A percentile compares a stretch with the other conserved stretches of the same genome.
These are phyloP conservation scores for Botrytis pseudocinerea DNA, from an alignment of 2,329 filamentous ascomycete species.

Conservation along the genomic window DNA sequence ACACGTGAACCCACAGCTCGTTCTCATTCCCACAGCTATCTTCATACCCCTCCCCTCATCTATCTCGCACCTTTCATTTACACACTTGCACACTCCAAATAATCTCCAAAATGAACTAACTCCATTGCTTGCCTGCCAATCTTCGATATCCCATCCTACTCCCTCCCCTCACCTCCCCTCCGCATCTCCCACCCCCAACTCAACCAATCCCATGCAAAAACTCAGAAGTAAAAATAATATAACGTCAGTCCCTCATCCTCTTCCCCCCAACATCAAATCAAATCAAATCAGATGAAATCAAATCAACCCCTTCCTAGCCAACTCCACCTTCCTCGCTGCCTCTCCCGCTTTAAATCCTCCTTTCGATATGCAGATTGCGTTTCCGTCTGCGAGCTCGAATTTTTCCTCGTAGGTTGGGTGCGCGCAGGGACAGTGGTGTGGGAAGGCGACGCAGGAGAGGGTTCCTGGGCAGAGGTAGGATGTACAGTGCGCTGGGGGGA, in stretches of 20 bases:
- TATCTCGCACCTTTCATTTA: background rate
- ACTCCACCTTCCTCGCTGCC: conserved; percentile 72
- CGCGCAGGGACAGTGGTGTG: conserved; percentile 93
- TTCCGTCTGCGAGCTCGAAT: conserved; percentile 70
- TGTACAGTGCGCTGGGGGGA: conserved; percentile 70
- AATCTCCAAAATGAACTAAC: background rate
- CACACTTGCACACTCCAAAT: background rate
- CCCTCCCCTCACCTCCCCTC: background rate
- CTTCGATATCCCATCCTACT: too few species aligned
- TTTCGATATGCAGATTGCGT: conserved; percentile 71
- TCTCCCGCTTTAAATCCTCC: conserved; percentile 73
- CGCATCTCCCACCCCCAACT: background rate
- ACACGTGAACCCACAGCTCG: background rate
- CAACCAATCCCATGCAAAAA: background rate
- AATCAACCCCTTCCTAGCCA: conserved; percentile 76
- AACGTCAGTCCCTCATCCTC: background rate
- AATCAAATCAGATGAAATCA: conserved; percentile 43
- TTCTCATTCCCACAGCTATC: background rate
- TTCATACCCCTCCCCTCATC: background rate
- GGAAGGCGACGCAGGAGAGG: conserved; percentile 91
- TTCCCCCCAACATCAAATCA: too few species aligned
- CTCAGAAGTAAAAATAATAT: background rate
- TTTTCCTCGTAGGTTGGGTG: conserved; percentile 78
- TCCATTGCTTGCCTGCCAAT: background rate
- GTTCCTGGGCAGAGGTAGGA: conserved; percentile 95